Base-by-base conservation (phyloP, 805 yeast species). In the Candida germanica region DNA sequence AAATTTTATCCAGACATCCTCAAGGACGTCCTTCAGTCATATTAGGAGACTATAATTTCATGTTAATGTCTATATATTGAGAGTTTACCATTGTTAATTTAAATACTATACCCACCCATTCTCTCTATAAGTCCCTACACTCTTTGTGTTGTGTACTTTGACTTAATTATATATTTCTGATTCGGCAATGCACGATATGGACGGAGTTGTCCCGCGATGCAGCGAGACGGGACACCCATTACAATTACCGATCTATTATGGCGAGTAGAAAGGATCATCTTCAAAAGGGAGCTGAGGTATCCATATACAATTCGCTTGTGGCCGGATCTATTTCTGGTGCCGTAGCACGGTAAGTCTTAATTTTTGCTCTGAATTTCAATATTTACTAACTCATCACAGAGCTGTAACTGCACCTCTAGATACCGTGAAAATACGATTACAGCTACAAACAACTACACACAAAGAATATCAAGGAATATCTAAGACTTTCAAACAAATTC, bases 291-390 rank as follows among this genome's bases (percentile, higher is more conserved):
- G 70, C 78, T 6, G 64, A 73, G 14, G 75, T 80, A 3, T 59
- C 80, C 3, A 54, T 79, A 1, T 35, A 47, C 5, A 74, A 77
- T 46, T 76, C 91, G 4, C 51, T 79, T 6, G 26, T 79, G 0
- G 85, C 91, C 0, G 96, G 95, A 1, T 79, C 85, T 0, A 45
- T 73, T 0, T 79, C 93, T 0, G 95, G 95, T 9, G 73, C 71
- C 2, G 59, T 70, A 1, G 69, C 73, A 17, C 49, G 69, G 70
- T 58, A 58, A 32, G 69, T 31, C n/a, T 11, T 14, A 18, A 18
- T 4, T 20, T 13, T 24, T 28, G 15, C 25, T 29, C 15, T 20
- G 22, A 19, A 9, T 9, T 21, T 21, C 11, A 21, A 25, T 18
- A n/a, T 28, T 24, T 29, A 38, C 36, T 38, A 38, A 38, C 41